Conservation (phyloP, 768 basidiomycete species). For the Kwoniella heveanensis region DNA sequence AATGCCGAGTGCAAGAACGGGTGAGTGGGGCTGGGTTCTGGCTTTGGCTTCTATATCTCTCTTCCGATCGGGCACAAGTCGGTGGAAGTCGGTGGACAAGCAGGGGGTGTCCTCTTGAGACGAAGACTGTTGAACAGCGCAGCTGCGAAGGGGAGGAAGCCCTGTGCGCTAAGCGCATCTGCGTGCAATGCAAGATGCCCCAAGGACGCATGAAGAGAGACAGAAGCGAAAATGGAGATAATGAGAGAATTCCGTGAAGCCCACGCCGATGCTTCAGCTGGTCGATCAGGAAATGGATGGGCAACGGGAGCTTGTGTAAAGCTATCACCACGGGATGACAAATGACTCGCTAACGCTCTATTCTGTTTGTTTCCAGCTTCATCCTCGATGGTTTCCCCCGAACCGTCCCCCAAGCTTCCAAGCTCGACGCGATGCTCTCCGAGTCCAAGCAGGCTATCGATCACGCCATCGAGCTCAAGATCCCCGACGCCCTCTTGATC, state of each 20-base stretch:
- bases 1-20: constrained; percentile 93
- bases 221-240: too few relatives aligned
- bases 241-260: too few relatives aligned
- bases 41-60: too few relatives aligned
- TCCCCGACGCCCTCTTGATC: constrained; percentile 92
- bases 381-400: constrained; percentile 99
- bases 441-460: constrained; percentile 82
- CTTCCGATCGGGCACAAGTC: too few relatives aligned
- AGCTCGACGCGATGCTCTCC: constrained; percentile 87
- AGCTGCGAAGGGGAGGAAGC: not conserved
- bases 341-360: constrained; percentile 3
- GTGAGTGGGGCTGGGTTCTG: constrained; percentile 61
- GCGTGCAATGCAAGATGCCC: too few relatives aligned
- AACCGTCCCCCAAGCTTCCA: constrained; percentile 93
- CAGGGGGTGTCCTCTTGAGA: not conserved
- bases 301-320: too few relatives aligned
- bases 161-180: too few relatives aligned
- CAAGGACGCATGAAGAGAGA: too few relatives aligned
- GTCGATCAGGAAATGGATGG: too few relatives aligned
- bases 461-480: constrained; percentile 79
- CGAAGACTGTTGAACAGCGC: not conserved
- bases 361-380: constrained; percentile 67
- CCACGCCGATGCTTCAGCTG: too few relatives aligned
- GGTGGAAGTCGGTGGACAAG: too few relatives aligned
- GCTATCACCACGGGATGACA: too few relatives aligned